A percentile compares a stretch with the other conserved stretches of the same genome.
These are phyloP conservation scores for Piedraia hortae DNA, from an alignment of 2,329 filamentous ascomycete genomes.

Conservation along the genomic window DNA sequence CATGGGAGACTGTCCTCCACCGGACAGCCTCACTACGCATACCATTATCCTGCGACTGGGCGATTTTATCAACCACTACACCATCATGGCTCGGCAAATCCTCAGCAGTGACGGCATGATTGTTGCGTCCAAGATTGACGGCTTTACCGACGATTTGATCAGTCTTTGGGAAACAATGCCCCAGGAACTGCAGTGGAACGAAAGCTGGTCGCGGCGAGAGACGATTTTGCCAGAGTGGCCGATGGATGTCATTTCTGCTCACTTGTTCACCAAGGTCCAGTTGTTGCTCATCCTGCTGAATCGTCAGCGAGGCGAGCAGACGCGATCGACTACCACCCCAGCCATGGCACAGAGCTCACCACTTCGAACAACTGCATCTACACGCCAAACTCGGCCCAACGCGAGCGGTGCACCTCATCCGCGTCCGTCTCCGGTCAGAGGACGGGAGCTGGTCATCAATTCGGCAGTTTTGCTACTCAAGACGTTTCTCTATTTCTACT, in stretches of 20 bases:
- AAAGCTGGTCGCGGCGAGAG: conserved; percentile 16
- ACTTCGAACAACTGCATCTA: neutral
- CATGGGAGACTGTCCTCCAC: conserved; percentile 21
- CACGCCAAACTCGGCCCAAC: conserved; percentile 3
- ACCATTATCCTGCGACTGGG: conserved; percentile 17
- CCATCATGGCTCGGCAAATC: conserved; percentile 21
- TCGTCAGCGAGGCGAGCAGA: conserved; percentile 16
- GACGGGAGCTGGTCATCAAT: conserved; percentile 16
- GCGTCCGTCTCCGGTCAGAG: conserved; percentile 11
- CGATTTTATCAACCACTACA: conserved; percentile 21
- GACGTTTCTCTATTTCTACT: conserved; percentile 21
- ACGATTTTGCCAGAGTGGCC: conserved; percentile 20
- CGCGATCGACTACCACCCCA: conserved; percentile 4
- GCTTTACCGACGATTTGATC: conserved; percentile 19
- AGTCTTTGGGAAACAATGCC: conserved; percentile 21
- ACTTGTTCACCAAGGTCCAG: conserved; percentile 21
- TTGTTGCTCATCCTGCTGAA: conserved; percentile 23
- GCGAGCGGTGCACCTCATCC: conserved; percentile 3
- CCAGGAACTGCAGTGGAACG: conserved; percentile 19
- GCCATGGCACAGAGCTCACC: neutral
- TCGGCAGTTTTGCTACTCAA: conserved; percentile 17
- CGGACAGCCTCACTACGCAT: conserved; percentile 19
- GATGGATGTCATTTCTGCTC: conserved; percentile 18
- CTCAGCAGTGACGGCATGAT: conserved; percentile 18
- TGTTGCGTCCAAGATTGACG: conserved; percentile 18